A percentile compares a stretch with the other conserved stretches of the same genome.
These are phyloP conservation scores for Nakaseomyces uthaithaninus DNA, from an alignment of 1,139 yeast species.

Conservation along the genomic window DNA sequence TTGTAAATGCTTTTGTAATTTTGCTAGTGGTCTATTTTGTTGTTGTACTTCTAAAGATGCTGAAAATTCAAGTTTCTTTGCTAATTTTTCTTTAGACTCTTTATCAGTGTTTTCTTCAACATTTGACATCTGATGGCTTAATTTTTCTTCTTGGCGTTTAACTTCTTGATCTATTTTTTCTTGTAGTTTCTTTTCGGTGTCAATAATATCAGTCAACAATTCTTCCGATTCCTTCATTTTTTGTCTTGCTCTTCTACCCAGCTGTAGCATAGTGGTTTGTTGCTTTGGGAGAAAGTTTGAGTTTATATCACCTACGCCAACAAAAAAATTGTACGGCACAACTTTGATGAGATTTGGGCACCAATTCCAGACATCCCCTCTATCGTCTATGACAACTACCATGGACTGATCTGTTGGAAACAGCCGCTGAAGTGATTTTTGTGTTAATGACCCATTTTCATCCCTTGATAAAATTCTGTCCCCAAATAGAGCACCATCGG, in stretches of 20 bases:
- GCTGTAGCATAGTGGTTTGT: slow-evolving; percentile 57
- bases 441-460: slow-evolving; percentile 88
- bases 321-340: slow-evolving; percentile 90
- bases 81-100: slow-evolving; percentile 34
- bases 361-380: slow-evolving; percentile 99
- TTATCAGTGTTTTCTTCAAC: slow-evolving; percentile 24
- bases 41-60: slow-evolving; percentile 35
- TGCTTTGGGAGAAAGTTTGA: slow-evolving; percentile 85
- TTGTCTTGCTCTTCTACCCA: slow-evolving; percentile 54
- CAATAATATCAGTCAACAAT: slow-evolving; percentile 29
- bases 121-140: slow-evolving; percentile 19
- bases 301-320: slow-evolving; percentile 96
- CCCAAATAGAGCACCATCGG: slow-evolving; percentile 76
- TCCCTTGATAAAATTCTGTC: slow-evolving; percentile 88
- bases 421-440: slow-evolving; percentile 75
- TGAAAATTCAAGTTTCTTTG: slow-evolving; percentile 35
- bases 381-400: slow-evolving; percentile 94
- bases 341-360: slow-evolving; percentile 84
- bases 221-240: slow-evolving; percentile 31
- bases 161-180: slow-evolving; percentile 32
- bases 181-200: slow-evolving; percentile 28
- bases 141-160: slow-evolving; percentile 30
- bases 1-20: slow-evolving; percentile 67
- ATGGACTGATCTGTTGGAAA: slow-evolving; percentile 95
- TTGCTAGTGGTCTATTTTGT: slow-evolving; percentile 71